Conservation (phyloP, 1,284 basidiomycete genomes). For the Ustilago trichophora region DNA sequence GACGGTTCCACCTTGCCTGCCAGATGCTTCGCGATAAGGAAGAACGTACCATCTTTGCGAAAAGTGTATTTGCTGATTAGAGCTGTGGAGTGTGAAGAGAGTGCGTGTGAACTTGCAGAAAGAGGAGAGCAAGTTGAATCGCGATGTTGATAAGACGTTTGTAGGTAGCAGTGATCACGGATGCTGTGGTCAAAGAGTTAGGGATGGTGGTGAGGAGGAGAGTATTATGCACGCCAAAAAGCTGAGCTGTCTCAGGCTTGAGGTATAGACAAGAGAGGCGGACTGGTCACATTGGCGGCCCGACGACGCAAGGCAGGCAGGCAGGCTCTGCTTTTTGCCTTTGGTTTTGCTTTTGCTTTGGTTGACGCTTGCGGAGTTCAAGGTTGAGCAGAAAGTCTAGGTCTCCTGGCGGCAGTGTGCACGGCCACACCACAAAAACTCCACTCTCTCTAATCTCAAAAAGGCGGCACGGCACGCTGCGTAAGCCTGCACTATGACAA, state of each 20-base stretch:
- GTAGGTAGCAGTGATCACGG: constrained; percentile 5
- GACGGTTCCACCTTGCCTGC: no score
- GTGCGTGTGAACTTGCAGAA: constrained; percentile 7
- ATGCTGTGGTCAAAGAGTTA: not conserved
- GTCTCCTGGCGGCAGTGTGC: no score
- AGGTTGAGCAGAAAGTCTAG: no score
- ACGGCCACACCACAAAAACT: no score
- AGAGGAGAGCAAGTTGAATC: constrained; percentile 2
- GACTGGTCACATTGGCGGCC: no score
- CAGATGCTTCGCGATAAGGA: not conserved
- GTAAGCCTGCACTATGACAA: constrained; percentile 9
- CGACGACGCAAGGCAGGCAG: no score
- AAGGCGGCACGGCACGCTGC: not conserved
- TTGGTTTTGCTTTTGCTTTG: no score
- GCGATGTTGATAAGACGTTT: constrained; percentile 1
- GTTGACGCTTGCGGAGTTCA: no score
- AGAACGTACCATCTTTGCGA: constrained; percentile 32
- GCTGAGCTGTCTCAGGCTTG: constrained; percentile 12
- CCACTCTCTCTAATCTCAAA: no score
- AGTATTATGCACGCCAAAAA: not conserved
- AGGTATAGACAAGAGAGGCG: no score
- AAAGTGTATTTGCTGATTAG: constrained; percentile 3
- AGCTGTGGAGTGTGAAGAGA: not conserved
- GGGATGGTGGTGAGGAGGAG: constrained; percentile 1
- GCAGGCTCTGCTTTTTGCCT: no score